phyloP scores from a whole-genome alignment of 768 basidiomycete species.

The Xanthoconium purpureum region DNA sequence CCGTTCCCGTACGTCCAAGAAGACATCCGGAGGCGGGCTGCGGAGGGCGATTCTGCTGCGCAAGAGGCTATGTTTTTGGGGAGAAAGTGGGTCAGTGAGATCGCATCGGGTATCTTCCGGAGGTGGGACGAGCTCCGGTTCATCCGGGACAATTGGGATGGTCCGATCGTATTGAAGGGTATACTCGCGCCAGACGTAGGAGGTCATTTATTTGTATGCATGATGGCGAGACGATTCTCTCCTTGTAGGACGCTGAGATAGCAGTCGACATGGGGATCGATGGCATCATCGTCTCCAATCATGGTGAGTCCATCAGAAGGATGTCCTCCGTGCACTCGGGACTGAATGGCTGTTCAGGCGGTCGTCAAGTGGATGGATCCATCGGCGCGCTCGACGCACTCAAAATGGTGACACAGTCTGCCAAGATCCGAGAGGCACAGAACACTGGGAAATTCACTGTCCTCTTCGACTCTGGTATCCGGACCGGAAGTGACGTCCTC shows the following conservation, averaged over 20 bases:
- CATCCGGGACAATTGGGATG: conserved; percentile 46
- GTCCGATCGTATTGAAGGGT: conserved; percentile 48
- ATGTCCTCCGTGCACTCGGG: background rate
- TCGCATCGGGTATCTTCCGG: conserved; percentile 39
- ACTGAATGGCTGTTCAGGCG: conserved; percentile 41
- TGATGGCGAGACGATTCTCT: background rate
- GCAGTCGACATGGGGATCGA: conserved; percentile 63
- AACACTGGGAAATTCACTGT: conserved; percentile 58
- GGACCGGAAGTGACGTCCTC: conserved; percentile 51
- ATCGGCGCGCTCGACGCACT: conserved; percentile 71
- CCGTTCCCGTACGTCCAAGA: conserved; percentile 37
- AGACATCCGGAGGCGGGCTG: conserved; percentile 23
- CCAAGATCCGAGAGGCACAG: conserved; percentile 56
- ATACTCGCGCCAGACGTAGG: conserved; percentile 30
- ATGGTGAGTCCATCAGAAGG: conserved; percentile 44
- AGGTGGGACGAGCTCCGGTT: conserved; percentile 47
- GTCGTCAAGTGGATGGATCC: conserved; percentile 76
- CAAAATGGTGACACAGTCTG: conserved; percentile 62
- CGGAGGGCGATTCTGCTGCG: conserved; percentile 32
- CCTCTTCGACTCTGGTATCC: conserved; percentile 63
- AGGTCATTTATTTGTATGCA: background rate
- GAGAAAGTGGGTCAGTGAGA: conserved; percentile 37
- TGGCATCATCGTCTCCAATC: conserved; percentile 79
- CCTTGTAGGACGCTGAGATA: conserved; percentile 44
- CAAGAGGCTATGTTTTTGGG: conserved; percentile 33